Conservation (phyloP, 1,139 yeast species). For the Saccharomyces pastorianus region DNA sequence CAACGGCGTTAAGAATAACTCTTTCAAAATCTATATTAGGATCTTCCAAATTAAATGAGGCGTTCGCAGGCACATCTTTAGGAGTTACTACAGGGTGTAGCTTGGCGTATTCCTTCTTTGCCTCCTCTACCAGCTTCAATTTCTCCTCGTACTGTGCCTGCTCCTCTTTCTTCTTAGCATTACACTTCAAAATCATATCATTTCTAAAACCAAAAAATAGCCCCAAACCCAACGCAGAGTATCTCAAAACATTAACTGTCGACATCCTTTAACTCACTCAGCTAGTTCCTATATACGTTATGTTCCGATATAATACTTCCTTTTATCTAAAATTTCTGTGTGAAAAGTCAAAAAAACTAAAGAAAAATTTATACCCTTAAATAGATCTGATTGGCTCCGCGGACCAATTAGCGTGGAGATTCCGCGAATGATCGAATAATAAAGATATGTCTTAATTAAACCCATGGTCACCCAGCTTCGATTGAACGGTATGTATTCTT, state of each 20-base stretch:
- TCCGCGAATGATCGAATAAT: background rate
- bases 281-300: background rate
- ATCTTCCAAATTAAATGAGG: slow-evolving; percentile 65
- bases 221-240: slow-evolving; percentile 87
- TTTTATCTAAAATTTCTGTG: background rate
- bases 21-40: slow-evolving; percentile 78
- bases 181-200: slow-evolving; percentile 59
- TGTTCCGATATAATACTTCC: background rate
- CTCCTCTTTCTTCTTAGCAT: slow-evolving; percentile 52
- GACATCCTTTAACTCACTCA: slow-evolving; percentile 31
- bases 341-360: background rate
- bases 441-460: slow-evolving; percentile 29
- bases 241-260: slow-evolving; percentile 66
- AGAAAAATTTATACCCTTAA: background rate
- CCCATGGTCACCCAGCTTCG: slow-evolving; percentile 57
- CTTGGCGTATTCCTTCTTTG: slow-evolving; percentile 80
- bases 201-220: slow-evolving; percentile 82
- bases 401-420: slow-evolving; percentile 1
- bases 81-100: slow-evolving; percentile 36
- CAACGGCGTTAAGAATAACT: slow-evolving; percentile 42
- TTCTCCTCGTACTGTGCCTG: slow-evolving; percentile 54
- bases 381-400: background rate
- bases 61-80: slow-evolving; percentile 25
- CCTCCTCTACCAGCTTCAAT: slow-evolving; percentile 73
- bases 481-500: slow-evolving; percentile 45